Evolutionary conservation across 305 asterid species (phyloP).

Genomic region (Rubia occidens): DNA sequence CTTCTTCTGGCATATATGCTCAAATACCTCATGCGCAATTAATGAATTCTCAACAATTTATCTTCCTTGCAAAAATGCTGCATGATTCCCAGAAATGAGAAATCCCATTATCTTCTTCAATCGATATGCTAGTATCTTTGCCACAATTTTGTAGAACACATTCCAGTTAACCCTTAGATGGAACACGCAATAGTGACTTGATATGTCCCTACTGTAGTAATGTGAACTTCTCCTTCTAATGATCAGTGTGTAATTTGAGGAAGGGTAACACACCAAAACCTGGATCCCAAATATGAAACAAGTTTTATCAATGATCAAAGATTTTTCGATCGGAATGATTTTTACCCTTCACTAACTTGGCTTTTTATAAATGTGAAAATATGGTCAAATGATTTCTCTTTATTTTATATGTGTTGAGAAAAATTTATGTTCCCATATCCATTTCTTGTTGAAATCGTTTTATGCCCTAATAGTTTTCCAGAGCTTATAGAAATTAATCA

Average conservation of each 20-base stretch:
- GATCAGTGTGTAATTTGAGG: slow-evolving; percentile 84
- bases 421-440: not conserved
- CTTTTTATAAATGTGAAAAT: not conserved
- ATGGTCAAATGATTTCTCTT: not conserved
- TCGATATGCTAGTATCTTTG: too few relatives aligned
- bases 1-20: too few relatives aligned
- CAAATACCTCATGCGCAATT: too few relatives aligned
- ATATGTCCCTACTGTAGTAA: slow-evolving; percentile 86
- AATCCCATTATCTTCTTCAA: not conserved
- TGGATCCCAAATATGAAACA: slow-evolving; percentile 53
- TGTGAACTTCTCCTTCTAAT: slow-evolving; percentile 68
- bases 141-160: too few relatives aligned
- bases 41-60: too few relatives aligned
- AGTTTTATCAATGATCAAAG: not conserved
- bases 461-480: slow-evolving; percentile 8
- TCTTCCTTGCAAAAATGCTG: too few relatives aligned
- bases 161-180: slow-evolving; percentile 40
- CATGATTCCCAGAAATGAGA: too few relatives aligned
- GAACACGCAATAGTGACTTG: slow-evolving; percentile 83
- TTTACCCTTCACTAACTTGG: not conserved
- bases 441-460: not conserved
- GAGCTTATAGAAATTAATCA: slow-evolving; percentile 11
- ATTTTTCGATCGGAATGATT: not conserved
- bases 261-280: slow-evolving; percentile 93
- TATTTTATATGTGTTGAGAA: not conserved